Evolutionary conservation across 1,284 basidiomycete species (phyloP).

Genomic region (Fomitopsis pinicola): DNA sequence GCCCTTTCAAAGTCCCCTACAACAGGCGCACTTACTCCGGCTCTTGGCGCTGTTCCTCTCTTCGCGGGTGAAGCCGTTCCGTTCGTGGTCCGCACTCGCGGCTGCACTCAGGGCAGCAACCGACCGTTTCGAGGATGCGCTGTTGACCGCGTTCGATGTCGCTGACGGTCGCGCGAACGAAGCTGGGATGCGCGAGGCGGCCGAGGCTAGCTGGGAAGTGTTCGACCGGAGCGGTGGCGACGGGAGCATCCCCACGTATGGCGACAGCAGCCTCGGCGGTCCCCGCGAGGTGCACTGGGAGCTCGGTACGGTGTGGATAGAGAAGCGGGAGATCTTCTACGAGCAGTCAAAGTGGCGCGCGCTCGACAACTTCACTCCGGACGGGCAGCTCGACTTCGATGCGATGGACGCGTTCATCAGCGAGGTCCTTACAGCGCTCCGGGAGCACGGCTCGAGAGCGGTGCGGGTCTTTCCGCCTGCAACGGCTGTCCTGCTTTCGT

Average conservation of each 20-base stretch:
- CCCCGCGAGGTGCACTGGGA: slow-evolving; percentile 52
- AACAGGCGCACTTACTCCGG: slow-evolving; percentile 61
- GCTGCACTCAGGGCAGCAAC: slow-evolving; percentile 72
- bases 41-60: slow-evolving; percentile 76
- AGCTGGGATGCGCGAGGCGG: slow-evolving; percentile 70
- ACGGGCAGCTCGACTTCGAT: slow-evolving; percentile 74
- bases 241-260: neutral
- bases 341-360: slow-evolving; percentile 78
- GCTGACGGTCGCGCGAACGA: slow-evolving; percentile 75
- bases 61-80: slow-evolving; percentile 57
- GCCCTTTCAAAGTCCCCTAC: slow-evolving; percentile 34
- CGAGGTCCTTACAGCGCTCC: slow-evolving; percentile 60
- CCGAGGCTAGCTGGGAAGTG: slow-evolving; percentile 82
- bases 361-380: slow-evolving; percentile 74
- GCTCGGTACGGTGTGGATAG: slow-evolving; percentile 88
- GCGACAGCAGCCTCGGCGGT: neutral
- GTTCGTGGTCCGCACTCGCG: slow-evolving; percentile 54
- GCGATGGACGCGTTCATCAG: slow-evolving; percentile 92
- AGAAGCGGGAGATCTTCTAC: slow-evolving; percentile 94
- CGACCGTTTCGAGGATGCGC: slow-evolving; percentile 83
- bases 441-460: slow-evolving; percentile 75
- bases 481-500: slow-evolving; percentile 69
- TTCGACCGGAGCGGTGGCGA: slow-evolving; percentile 46
- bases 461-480: slow-evolving; percentile 82
- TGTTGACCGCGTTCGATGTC: slow-evolving; percentile 81